Conservation (phyloP, 2,329 filamentous ascomycete genomes). For the Corynespora cassiicola region DNA sequence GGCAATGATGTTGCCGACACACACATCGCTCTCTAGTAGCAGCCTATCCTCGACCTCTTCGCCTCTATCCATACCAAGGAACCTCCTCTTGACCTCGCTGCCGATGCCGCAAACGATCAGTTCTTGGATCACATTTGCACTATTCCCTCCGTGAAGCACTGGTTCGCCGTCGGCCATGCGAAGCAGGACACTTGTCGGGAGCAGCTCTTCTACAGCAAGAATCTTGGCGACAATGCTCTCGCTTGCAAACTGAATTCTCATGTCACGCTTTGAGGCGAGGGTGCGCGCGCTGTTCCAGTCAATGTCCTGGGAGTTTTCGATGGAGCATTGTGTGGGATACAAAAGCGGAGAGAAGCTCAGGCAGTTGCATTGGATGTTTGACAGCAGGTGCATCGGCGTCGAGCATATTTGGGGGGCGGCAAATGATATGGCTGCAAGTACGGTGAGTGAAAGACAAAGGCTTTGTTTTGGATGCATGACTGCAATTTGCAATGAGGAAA, state of each 20-base stretch:
- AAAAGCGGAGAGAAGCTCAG: constrained; percentile 26
- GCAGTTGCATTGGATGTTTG: constrained; percentile 33
- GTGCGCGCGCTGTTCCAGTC: constrained; percentile 30
- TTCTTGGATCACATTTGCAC: too few species aligned
- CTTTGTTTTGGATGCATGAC: constrained; percentile 11
- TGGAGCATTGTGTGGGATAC: constrained; percentile 24
- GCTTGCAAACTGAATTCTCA: constrained; percentile 33
- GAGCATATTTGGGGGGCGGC: too few species aligned
- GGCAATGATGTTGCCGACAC: constrained; percentile 23
- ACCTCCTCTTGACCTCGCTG: constrained; percentile 25
- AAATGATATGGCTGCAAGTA: constrained; percentile 9
- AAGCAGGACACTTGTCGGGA: constrained; percentile 25
- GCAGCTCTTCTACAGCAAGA: constrained; percentile 20
- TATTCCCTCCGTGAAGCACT: too few species aligned
- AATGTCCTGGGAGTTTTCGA: constrained; percentile 24
- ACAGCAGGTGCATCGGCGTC: constrained; percentile 19
- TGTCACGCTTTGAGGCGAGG: constrained; percentile 24
- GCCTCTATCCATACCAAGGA: constrained; percentile 5
- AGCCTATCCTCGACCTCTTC: not conserved
- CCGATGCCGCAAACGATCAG: constrained; percentile 32
- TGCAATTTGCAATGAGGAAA: too few species aligned
- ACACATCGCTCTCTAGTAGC: constrained; percentile 9
- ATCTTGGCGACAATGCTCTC: constrained; percentile 23
- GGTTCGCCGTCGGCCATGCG: constrained; percentile 18
- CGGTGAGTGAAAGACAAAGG: constrained; percentile 11